Evolutionary conservation across 331 rosid genomes (phyloP).

Genomic region (Dryas integrifolia): DNA sequence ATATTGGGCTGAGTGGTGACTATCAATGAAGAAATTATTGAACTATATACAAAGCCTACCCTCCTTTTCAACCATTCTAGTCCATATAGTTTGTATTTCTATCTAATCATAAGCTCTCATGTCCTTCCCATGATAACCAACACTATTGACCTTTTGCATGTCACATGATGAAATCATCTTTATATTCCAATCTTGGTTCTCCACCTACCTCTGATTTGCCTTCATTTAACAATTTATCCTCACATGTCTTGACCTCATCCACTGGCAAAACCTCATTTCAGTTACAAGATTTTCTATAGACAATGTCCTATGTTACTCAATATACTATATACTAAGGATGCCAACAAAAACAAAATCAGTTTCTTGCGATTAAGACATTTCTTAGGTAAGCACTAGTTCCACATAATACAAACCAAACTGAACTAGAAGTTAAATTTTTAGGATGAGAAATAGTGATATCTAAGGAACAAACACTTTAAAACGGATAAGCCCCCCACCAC

Average conservation of each 20-base stretch:
- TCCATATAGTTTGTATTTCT: neutral
- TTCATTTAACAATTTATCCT: neutral
- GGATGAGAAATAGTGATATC: neutral
- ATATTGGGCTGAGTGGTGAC: neutral
- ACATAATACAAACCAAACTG: neutral
- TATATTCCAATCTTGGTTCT: neutral
- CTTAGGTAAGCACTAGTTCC: neutral
- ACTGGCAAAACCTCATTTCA: neutral
- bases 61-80: neutral
- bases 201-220: neutral
- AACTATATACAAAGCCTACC: neutral
- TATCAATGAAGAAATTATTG: neutral
- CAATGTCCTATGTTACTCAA: neutral
- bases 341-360: no score
- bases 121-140: neutral
- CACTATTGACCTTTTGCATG: constrained; percentile 4
- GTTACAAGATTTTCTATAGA: neutral
- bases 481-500: neutral
- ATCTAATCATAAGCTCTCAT: neutral
- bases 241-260: constrained; percentile 1
- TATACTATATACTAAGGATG: neutral
- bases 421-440: neutral
- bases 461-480: neutral
- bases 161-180: neutral
- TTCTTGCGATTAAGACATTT: neutral